phyloP scores from a whole-genome alignment of 768 basidiomycete genomes.

The Clitopilus passeckerianus region DNA sequence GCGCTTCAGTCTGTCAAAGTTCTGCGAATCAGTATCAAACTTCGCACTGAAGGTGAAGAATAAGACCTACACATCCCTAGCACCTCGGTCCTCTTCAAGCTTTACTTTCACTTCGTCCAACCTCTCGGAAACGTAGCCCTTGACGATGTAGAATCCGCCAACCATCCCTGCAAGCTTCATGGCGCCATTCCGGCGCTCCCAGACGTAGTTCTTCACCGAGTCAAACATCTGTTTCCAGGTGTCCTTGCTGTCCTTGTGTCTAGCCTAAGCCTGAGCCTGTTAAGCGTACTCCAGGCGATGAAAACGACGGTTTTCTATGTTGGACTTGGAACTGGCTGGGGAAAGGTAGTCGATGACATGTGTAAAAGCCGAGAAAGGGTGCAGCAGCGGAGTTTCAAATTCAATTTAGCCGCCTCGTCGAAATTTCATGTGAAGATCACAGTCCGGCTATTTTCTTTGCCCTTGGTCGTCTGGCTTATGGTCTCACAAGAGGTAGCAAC shows the following conservation, averaged over 20 bases:
- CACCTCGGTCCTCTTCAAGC: constrained; percentile 54
- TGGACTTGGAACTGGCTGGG: not conserved
- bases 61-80: constrained; percentile 62
- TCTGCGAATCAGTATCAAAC: not conserved
- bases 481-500: too few species aligned
- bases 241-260: not conserved
- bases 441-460: not conserved
- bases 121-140: constrained; percentile 53
- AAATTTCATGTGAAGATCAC: not conserved
- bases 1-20: constrained; percentile 49
- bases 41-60: not conserved
- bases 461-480: not conserved
- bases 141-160: constrained; percentile 61
- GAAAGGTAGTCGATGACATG: not conserved
- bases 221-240: constrained; percentile 30
- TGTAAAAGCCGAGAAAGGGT: not conserved
- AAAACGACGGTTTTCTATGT: not conserved
- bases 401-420: not conserved
- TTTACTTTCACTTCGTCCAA: constrained; percentile 64
- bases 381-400: not conserved
- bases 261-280: not conserved
- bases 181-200: constrained; percentile 41
- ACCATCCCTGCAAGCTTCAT: constrained; percentile 43
- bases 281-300: not conserved
- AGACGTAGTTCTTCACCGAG: constrained; percentile 40